Percentiles rank a stretch among this genome's conserved stretches.
phyloP scores from a whole-genome alignment of 345 rosid genomes.

The Lepidium africanum region DNA sequence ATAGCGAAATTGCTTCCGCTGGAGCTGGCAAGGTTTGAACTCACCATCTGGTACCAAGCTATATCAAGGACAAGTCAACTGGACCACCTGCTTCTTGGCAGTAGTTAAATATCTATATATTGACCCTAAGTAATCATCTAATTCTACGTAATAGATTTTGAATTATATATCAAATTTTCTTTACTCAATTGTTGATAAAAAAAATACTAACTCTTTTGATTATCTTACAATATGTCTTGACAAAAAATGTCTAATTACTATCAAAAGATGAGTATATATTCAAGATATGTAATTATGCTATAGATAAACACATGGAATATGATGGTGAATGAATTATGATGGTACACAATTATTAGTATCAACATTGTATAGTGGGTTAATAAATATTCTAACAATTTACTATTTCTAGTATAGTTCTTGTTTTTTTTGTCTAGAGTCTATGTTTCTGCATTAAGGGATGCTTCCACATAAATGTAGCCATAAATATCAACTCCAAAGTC shows the following conservation, averaged over 20 bases:
- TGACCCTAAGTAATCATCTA: too few species aligned
- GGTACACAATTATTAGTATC: background rate
- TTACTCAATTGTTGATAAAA: too few species aligned
- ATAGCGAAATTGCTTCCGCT: too few species aligned
- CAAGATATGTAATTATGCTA: background rate
- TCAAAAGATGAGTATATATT: background rate
- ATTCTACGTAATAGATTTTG: too few species aligned
- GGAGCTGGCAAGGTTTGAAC: too few species aligned
- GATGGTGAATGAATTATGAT: background rate
- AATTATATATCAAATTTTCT: too few species aligned
- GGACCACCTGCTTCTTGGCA: too few species aligned
- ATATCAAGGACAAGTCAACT: too few species aligned
- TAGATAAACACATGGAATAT: background rate
- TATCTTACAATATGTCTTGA: too few species aligned
- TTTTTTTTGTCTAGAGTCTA: background rate
- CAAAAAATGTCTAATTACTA: background rate
- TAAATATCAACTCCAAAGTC: conserved; percentile 4
- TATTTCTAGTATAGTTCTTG: background rate
- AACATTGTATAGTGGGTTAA: background rate
- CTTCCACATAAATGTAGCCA: conserved; percentile 17
- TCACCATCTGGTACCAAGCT: too few species aligned
- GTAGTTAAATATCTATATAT: too few species aligned
- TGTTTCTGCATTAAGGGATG: background rate
- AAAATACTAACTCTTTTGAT: too few species aligned
- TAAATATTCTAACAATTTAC: background rate